Conservation (phyloP, 78 protist species). For the Chrysochromulina tobinii region DNA sequence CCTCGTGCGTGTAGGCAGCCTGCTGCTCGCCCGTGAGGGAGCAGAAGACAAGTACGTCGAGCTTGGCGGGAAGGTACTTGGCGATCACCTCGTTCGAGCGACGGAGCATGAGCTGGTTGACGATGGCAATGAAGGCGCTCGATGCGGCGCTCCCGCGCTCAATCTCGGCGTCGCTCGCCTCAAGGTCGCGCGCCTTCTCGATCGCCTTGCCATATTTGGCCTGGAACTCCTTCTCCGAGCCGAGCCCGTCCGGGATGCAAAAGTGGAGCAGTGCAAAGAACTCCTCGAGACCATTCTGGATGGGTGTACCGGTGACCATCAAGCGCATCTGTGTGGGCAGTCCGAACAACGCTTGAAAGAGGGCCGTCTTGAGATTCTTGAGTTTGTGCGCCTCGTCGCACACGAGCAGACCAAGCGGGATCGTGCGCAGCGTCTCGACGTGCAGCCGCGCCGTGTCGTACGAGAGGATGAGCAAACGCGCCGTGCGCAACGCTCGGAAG, state of each 20-base stretch:
- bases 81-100: conserved; percentile 40
- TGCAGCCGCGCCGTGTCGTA: too few relatives aligned
- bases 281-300: conserved; percentile 80
- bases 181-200: conserved; percentile 53
- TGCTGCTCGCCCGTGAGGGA: too few relatives aligned
- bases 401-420: neutral
- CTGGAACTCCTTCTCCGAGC: conserved; percentile 23
- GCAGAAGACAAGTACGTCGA: too few relatives aligned
- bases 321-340: neutral
- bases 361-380: neutral
- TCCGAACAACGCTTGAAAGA: neutral
- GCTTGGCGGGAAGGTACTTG: conserved; percentile 33
- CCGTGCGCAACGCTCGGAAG: too few relatives aligned
- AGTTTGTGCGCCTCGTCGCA: conserved; percentile 36
- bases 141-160: conserved; percentile 37
- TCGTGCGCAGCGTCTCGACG: too few relatives aligned
- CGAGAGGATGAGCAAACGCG: too few relatives aligned
- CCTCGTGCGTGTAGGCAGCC: too few relatives aligned
- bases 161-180: conserved; percentile 46
- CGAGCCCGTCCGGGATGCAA: conserved; percentile 75
- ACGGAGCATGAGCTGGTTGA: conserved; percentile 61
- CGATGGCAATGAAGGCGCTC: conserved; percentile 49
- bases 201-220: conserved; percentile 64
- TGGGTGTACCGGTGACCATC: conserved; percentile 65
- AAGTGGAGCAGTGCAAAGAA: conserved; percentile 77